Conservation (phyloP, 257 asterid genomes). For the Nicotiana tabacum region DNA sequence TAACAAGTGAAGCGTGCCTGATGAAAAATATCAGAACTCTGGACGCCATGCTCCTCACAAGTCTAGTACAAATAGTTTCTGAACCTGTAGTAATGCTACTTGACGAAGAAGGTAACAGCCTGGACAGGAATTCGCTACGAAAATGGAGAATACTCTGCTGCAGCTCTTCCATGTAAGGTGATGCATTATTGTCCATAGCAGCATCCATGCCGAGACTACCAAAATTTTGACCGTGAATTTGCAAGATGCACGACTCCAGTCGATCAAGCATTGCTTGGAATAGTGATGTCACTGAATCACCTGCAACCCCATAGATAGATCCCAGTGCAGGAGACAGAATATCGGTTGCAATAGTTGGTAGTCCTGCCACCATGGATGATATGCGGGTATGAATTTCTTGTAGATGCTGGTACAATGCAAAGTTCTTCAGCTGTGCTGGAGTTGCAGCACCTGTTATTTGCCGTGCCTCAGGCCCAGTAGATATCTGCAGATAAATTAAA, state of each 20-base stretch:
- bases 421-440: conserved; percentile 79
- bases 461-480: conserved; percentile 96
- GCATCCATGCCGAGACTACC: conserved; percentile 68
- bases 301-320: conserved; percentile 75
- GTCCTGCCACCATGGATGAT: conserved; percentile 49
- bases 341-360: conserved; percentile 75
- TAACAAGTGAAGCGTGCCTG: conserved; percentile 83
- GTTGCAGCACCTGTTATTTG: conserved; percentile 92
- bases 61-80: conserved; percentile 80
- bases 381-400: conserved; percentile 83
- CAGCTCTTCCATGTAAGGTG: conserved; percentile 95
- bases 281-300: conserved; percentile 84
- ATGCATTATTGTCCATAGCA: conserved; percentile 72
- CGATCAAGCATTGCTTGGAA: conserved; percentile 95
- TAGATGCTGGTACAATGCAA: conserved; percentile 77
- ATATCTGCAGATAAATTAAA: conserved; percentile 44
- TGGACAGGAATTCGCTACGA: conserved; percentile 69
- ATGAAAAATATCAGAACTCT: conserved; percentile 74
- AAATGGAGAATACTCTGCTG: conserved; percentile 75
- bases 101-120: conserved; percentile 73
- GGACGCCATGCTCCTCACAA: conserved; percentile 86
- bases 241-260: conserved; percentile 76
- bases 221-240: conserved; percentile 86
- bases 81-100: conserved; percentile 35
- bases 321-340: conserved; percentile 81